These are phyloP conservation scores for Sporothrix euskadiensis DNA, from an alignment of 2,329 filamentous ascomycete species.

Conservation along the genomic window DNA sequence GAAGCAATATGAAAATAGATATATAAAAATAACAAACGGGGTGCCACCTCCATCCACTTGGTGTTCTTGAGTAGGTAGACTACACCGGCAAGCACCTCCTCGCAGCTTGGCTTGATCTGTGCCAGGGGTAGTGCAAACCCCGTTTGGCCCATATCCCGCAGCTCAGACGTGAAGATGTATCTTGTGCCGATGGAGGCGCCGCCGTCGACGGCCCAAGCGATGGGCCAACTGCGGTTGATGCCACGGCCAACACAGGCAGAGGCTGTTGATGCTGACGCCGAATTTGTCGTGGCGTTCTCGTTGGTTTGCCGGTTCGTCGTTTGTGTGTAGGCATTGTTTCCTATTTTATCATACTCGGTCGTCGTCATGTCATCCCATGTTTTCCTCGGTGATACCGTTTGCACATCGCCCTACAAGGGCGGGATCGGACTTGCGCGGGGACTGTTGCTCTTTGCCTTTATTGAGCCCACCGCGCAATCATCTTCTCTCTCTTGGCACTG, in stretches of 20 bases:
- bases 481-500: conserved; percentile 52
- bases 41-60: conserved; percentile 34
- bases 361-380: not conserved
- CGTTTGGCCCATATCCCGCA: conserved; percentile 42
- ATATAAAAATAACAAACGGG: not conserved
- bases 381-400: not conserved
- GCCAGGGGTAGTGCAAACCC: conserved; percentile 48
- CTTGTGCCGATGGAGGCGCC: conserved; percentile 47
- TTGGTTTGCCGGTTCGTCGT: conserved; percentile 53
- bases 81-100: conserved; percentile 52
- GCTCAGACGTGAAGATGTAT: conserved; percentile 46
- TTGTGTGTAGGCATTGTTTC: conserved; percentile 57
- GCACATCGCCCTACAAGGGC: not conserved
- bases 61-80: conserved; percentile 58
- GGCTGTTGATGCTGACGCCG: not conserved
- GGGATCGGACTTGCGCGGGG: conserved; percentile 13
- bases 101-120: conserved; percentile 48
- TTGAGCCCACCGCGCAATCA: conserved; percentile 48
- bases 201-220: conserved; percentile 47
- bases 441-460: not conserved
- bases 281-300: conserved; percentile 45
- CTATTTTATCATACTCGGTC: not conserved
- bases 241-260: conserved; percentile 53
- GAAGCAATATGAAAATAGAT: not conserved
- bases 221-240: conserved; percentile 55